Base-by-base conservation (phyloP, 352 stramenopile species). In the Phytophthora kernoviae region DNA sequence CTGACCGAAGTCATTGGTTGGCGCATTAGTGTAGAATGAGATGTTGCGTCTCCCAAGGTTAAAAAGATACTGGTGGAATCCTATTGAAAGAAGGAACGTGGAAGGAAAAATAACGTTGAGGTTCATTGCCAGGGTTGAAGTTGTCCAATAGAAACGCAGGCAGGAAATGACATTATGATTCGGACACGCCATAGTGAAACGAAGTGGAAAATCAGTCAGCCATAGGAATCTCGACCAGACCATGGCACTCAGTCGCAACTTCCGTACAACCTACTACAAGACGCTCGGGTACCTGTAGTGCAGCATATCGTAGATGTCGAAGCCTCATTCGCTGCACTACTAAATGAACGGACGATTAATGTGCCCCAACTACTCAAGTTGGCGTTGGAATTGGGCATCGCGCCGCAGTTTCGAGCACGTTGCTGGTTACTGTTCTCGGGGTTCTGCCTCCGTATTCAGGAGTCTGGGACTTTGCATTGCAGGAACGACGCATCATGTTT, bases 221-320 rank as follows among this genome's bases (percentile, higher is more conserved):
- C 33, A 39, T n/a, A n/a, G n/a, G n/a, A n/a, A n/a, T 30, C 24
- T 3, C 6, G 3, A 30, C 3, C 24, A 30, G 24, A 30, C 24
- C 14, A 43, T 92, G 84, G 61, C 82, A 54, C 58, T 90, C 44
- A 90, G 65, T 55, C 67, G 77, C 50, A 94, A 94, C 65, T 91
- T 94, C 66, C 83, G 83, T 39, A 91, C 81, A 65, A 92, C 83
- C 34, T 94, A 94, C 63, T 94, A 94, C 68, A 94, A 94, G 75
- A 94, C 81, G 62, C 70, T 94, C 46, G 86, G 41, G 86, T 94
- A 53, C 85, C 85, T 7, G 81, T 94, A 39, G 80, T 93, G 63
- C 85, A 90, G 67, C 80, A 90, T 58, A 88, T 93, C 62, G 82
- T 91, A 40, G 81, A 94, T 37, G 69, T 89, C 27, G 85, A 94